These are phyloP conservation scores for Scortechinia acanthostroma DNA, from an alignment of 2,329 filamentous ascomycete species.

Conservation along the genomic window DNA sequence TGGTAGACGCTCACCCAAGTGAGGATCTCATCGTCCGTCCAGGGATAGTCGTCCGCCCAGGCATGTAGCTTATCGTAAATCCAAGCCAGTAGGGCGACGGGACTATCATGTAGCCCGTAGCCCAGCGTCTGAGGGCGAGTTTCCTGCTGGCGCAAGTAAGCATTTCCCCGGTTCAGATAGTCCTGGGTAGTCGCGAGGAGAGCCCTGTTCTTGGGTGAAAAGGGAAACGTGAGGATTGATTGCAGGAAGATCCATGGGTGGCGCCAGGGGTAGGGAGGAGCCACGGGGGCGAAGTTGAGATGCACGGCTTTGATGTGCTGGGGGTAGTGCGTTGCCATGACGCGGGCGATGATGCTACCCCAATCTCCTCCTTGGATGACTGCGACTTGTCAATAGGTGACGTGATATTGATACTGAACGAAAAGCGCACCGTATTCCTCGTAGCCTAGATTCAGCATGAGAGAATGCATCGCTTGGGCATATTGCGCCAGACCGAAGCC, in stretches of 20 bases:
- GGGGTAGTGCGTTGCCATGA: slow-evolving; percentile 6
- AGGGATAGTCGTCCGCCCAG: slow-evolving; percentile 32
- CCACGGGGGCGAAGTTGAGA: slow-evolving; percentile 6
- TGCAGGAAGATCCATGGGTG: slow-evolving; percentile 7
- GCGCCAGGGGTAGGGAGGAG: slow-evolving; percentile 4
- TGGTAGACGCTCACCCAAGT: slow-evolving; percentile 71
- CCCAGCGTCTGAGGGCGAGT: slow-evolving; percentile 16
- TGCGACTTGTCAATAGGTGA: no score
- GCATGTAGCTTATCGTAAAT: slow-evolving; percentile 18
- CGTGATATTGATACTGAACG: no score
- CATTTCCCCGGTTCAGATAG: slow-evolving; percentile 8
- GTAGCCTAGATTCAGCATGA: slow-evolving; percentile 14
- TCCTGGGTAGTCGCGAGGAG: slow-evolving; percentile 9
- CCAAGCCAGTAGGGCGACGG: slow-evolving; percentile 18
- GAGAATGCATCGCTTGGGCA: slow-evolving; percentile 15
- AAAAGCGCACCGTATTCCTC: slow-evolving; percentile 14
- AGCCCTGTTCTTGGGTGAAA: slow-evolving; percentile 8
- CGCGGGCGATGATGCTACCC: slow-evolving; percentile 3
- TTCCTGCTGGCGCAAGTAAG: slow-evolving; percentile 13
- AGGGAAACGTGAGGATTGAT: slow-evolving; percentile 10
- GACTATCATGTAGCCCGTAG: slow-evolving; percentile 15
- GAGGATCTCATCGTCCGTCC: slow-evolving; percentile 71
- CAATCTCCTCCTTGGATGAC: not conserved
- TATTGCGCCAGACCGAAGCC: slow-evolving; percentile 16
- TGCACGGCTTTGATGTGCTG: slow-evolving; percentile 6